Evolutionary conservation across 768 basidiomycete genomes (phyloP), one percentile per base, ranked within the genome.

Genomic region (Mycena vulgaris): DNA sequence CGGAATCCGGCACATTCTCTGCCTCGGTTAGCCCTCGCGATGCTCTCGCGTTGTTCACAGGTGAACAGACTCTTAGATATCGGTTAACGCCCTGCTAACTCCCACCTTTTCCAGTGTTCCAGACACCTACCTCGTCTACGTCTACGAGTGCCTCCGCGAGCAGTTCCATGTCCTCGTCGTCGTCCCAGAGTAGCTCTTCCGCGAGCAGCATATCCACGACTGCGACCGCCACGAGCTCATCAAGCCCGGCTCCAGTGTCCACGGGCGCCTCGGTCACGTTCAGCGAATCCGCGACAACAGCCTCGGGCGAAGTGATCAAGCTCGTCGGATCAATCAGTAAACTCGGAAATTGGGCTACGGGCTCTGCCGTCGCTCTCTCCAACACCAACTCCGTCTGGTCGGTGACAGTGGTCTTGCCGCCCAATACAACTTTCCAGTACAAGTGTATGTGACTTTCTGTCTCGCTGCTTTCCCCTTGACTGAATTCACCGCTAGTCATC

Each of bases 11-110:
- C 11, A 73, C 40, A 19, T 66, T 76, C 31, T 59, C 74, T 3
- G 75, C 75, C 25, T 75, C 72, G 21, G 68, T 76, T 30, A 72
- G 61, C 5, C 31, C 69, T 27, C 64, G 48, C 39, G 72, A 76
- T 49, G 75, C 74, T 4, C 47, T 75, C 7, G 75, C 75, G n/a
- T 37, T 76, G 17, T 71, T 68, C 45, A 47, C 42, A 14, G 27
- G 69, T 64, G 56, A 2, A 57, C 33, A n/a, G 3, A 30, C 3
- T 47, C 35, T 39, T 23, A 3, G 2, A 23, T 7, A 19, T 55
- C 42, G 1, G 9, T 21, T 11, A 28, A 37, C 52, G 28, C 8
- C 21, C 13, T 19, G 11, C 55, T 56, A 19, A 56, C 23, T 35
- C n/a, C 28, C 33, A 16, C 14, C 21, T 11, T 27, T 2, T 39